phyloP scores from a whole-genome alignment of 2,329 filamentous ascomycete species.

The Colletotrichum sojae region DNA sequence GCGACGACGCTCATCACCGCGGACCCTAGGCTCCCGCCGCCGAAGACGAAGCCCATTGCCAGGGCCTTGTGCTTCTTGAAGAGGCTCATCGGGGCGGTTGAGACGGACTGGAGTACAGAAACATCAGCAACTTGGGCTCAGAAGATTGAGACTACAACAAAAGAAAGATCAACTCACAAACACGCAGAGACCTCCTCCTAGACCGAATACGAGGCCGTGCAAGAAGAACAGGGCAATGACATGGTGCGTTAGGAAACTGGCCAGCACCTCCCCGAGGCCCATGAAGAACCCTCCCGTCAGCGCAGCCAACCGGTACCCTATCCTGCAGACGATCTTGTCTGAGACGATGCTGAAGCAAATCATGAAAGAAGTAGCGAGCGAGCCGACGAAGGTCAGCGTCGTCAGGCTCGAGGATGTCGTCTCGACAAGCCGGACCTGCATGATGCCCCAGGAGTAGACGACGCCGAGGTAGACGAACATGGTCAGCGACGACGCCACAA shows the following conservation, averaged over 20 bases:
- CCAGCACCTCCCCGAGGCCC: constrained; percentile 47
- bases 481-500: constrained; percentile 44
- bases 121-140: too few species aligned
- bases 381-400: constrained; percentile 48
- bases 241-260: constrained; percentile 44
- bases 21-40: constrained; percentile 46
- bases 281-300: constrained; percentile 45
- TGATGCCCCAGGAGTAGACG: constrained; percentile 48
- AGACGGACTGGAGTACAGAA: too few species aligned
- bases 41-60: constrained; percentile 48
- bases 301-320: constrained; percentile 44
- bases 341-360: constrained; percentile 46
- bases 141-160: too few species aligned
- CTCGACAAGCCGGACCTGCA: constrained; percentile 45
- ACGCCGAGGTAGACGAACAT: constrained; percentile 49
- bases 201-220: constrained; percentile 46
- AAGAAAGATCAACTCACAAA: too few species aligned
- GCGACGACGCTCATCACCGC: constrained; percentile 47
- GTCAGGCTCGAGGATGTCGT: constrained; percentile 44
- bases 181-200: constrained; percentile 46
- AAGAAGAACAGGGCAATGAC: constrained; percentile 45
- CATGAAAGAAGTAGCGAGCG: constrained; percentile 48
- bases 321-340: constrained; percentile 43
- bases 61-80: constrained; percentile 47
- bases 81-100: constrained; percentile 46